Evolutionary conservation across 768 basidiomycete genomes (phyloP).

Genomic region (Flagelloscypha sp.): DNA sequence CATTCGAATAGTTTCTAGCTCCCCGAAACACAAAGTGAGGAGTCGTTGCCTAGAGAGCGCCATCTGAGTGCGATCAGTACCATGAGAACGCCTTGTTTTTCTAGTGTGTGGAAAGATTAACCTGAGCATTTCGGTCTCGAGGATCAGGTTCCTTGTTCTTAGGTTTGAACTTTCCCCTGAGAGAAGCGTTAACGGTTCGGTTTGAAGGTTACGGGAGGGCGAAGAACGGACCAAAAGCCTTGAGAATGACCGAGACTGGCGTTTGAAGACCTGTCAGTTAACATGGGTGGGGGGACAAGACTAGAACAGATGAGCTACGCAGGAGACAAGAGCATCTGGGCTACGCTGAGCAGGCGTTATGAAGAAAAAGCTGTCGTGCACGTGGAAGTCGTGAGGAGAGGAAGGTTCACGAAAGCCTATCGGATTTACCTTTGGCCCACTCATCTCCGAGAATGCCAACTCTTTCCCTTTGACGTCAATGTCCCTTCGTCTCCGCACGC

Average conservation of each 20-base stretch:
- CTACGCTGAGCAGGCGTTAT: too few relatives aligned
- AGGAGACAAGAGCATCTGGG: slow-evolving; percentile 84
- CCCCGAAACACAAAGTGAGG: slow-evolving; percentile 73
- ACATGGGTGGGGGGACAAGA: slow-evolving; percentile 12
- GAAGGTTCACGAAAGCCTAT: slow-evolving; percentile 11
- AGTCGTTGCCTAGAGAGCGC: slow-evolving; percentile 66
- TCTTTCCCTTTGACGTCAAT: slow-evolving; percentile 13
- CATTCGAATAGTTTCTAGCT: slow-evolving; percentile 81
- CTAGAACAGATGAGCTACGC: slow-evolving; percentile 44
- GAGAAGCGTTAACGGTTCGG: too few relatives aligned
- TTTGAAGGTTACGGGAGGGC: too few relatives aligned
- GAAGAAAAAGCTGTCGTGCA: slow-evolving; percentile 11
- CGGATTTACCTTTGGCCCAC: slow-evolving; percentile 7
- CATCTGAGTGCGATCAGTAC: too few relatives aligned
- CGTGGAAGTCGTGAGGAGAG: slow-evolving; percentile 14
- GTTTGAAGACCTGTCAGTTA: slow-evolving; percentile 51
- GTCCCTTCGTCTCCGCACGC: too few relatives aligned
- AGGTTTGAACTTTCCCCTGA: slow-evolving; percentile 63
- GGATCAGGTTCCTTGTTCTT: slow-evolving; percentile 63
- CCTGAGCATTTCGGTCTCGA: slow-evolving; percentile 39
- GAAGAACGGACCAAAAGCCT: slow-evolving; percentile 48
- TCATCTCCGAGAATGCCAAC: slow-evolving; percentile 25
- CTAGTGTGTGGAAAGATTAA: too few relatives aligned
- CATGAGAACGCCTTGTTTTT: too few relatives aligned
- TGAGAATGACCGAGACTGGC: slow-evolving; percentile 41